Evolutionary conservation across 129 eudicot species (phyloP).

Genomic region (Gnaphalium uliginosum): DNA sequence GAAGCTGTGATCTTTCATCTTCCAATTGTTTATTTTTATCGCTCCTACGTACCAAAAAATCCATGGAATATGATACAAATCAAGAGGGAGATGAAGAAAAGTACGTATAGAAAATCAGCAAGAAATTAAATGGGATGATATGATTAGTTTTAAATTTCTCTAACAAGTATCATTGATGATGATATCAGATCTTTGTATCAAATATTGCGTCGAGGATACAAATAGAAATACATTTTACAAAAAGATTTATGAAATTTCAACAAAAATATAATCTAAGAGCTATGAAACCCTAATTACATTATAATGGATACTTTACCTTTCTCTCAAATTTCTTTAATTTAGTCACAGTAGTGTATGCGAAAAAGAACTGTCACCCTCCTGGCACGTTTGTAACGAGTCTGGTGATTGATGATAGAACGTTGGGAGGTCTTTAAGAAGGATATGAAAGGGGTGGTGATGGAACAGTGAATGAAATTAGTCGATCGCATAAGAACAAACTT

Average conservation of each 20-base stretch:
- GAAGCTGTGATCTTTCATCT: conserved; percentile 50
- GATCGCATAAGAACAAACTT: not conserved
- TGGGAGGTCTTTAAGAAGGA: not conserved
- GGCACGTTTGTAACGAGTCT: too few species aligned
- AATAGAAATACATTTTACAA: too few species aligned
- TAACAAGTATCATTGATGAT: not conserved
- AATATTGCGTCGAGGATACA: too few species aligned
- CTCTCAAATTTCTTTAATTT: too few species aligned
- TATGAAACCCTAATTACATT: too few species aligned
- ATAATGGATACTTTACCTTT: too few species aligned
- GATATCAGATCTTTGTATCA: not conserved
- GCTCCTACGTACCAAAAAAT: conserved; percentile 17
- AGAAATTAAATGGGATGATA: not conserved
- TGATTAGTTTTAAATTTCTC: too few species aligned
- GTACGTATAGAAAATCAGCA: not conserved
- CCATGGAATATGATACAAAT: conserved; percentile 10
- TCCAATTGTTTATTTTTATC: conserved; percentile 12
- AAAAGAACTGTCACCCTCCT: not conserved
- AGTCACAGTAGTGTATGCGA: not conserved
- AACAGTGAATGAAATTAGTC: not conserved
- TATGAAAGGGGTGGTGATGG: conserved; percentile 1
- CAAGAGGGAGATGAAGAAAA: not conserved
- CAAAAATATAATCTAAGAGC: too few species aligned
- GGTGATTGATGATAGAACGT: not conserved
- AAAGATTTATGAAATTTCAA: too few species aligned